Conservation (phyloP, 495 filamentous ascomycete genomes). For the Aspergillus ellipticus region DNA sequence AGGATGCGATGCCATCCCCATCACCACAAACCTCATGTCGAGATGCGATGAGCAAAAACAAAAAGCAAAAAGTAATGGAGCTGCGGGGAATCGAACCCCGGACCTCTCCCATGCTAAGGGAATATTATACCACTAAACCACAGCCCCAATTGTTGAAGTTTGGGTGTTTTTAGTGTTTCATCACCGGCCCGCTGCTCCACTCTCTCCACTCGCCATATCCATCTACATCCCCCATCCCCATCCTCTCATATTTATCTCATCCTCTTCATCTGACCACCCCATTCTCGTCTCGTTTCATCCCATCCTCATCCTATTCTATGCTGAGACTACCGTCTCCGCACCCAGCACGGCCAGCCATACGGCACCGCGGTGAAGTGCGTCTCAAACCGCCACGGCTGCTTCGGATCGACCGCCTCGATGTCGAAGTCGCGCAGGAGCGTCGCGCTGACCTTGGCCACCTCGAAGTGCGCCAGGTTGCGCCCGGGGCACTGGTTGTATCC, state of each 20-base stretch:
- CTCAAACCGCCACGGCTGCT: conserved; percentile 35
- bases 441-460: conserved; percentile 40
- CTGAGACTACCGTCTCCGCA: neutral
- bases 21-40: no score
- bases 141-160: conserved; percentile 10
- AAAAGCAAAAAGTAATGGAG: conserved; percentile 15
- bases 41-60: no score
- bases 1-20: no score
- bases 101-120: conserved; percentile 47
- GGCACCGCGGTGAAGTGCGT: conserved; percentile 36
- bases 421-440: conserved; percentile 41
- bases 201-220: no score
- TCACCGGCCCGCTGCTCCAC: no score
- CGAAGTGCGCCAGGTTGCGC: conserved; percentile 42
- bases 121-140: conserved; percentile 38
- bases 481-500: conserved; percentile 45
- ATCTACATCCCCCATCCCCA: no score
- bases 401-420: conserved; percentile 34
- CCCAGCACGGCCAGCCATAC: conserved; percentile 34
- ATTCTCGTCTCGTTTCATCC: no score
- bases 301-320: neutral
- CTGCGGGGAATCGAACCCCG: conserved; percentile 53
- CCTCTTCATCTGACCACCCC: no score
- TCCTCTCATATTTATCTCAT: no score
- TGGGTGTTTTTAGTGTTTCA: no score